Conservation (phyloP, 2,329 filamentous ascomycete genomes). For the Diaporthe citriasiana region DNA sequence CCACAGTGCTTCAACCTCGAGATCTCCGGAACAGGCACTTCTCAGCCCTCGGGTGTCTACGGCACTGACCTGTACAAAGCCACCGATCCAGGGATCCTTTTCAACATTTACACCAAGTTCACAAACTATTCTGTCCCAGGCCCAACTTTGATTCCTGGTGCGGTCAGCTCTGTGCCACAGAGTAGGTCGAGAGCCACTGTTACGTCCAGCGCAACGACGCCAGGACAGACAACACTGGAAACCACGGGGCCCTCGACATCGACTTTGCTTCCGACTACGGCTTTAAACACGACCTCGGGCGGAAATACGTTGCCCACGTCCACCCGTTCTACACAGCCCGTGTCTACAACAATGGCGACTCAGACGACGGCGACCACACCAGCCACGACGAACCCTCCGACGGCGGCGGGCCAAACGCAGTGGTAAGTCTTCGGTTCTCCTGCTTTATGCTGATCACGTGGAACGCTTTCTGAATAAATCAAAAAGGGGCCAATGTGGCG, state of each 20-base stretch:
- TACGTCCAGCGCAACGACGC: background rate
- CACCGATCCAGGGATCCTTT: constrained; percentile 47
- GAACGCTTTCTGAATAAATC: background rate
- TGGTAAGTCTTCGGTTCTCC: background rate
- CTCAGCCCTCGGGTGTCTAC: constrained; percentile 47
- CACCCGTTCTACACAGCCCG: background rate
- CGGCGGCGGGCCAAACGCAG: constrained; percentile 3
- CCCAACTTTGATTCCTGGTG: constrained; percentile 42
- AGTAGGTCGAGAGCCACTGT: constrained; percentile 1
- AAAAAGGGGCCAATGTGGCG: constrained; percentile 18
- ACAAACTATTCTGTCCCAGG: constrained; percentile 47
- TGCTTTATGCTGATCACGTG: too few species aligned
- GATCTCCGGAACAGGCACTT: constrained; percentile 54
- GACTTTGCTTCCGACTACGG: background rate
- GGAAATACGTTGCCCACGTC: too few species aligned
- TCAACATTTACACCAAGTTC: constrained; percentile 45
- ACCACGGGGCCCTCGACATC: background rate
- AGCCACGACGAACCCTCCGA: background rate
- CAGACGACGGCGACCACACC: background rate
- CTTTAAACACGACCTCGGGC: background rate
- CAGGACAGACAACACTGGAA: background rate
- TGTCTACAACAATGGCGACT: background rate
- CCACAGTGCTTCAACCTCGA: constrained; percentile 62
- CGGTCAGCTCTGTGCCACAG: background rate
- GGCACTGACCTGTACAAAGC: constrained; percentile 46